A percentile compares a stretch with the other conserved stretches of the same genome.
Conservation (phyloP, 129 eudicot species). For the Sambucus nigra region DNA sequence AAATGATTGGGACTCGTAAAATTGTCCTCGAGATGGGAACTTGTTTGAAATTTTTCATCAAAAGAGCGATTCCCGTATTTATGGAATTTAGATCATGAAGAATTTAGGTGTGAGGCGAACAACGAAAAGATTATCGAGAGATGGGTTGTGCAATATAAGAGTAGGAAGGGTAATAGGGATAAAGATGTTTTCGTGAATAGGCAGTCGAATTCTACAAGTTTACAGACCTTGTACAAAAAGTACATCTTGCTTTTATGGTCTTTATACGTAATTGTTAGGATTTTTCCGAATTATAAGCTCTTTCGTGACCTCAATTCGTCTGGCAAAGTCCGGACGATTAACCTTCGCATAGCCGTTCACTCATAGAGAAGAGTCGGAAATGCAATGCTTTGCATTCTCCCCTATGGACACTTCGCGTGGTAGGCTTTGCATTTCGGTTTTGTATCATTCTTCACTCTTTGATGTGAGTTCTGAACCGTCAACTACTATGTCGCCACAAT, state of each 20-base stretch:
- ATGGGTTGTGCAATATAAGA: constrained; percentile 83
- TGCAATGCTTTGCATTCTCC: constrained; percentile 66
- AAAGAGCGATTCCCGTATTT: constrained; percentile 33
- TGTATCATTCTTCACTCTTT: constrained; percentile 40
- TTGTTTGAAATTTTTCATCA: constrained; percentile 21
- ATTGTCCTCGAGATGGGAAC: constrained; percentile 34
- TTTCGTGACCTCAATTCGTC: constrained; percentile 68
- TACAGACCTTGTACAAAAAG: constrained; percentile 58
- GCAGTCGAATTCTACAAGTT: constrained; percentile 41
- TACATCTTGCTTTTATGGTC: constrained; percentile 66
- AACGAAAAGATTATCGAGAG: constrained; percentile 72
- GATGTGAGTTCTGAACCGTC: constrained; percentile 68
- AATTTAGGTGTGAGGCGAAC: constrained; percentile 33
- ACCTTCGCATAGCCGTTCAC: constrained; percentile 61
- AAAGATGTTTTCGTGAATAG: constrained; percentile 32
- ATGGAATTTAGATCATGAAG: constrained; percentile 54
- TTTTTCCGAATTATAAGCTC: constrained; percentile 71
- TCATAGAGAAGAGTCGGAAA: constrained; percentile 60
- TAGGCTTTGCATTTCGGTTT: constrained; percentile 65
- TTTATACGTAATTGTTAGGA: constrained; percentile 66
- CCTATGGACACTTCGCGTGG: constrained; percentile 86
- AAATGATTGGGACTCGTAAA: constrained; percentile 41
- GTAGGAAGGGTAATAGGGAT: constrained; percentile 32
- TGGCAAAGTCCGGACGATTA: constrained; percentile 47
- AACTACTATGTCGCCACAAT: constrained; percentile 67